Evolutionary conservation across 225 moss, liverwort and hornwort genomes (phyloP), one percentile per base, ranked within the genome.

Genomic region (Rhytidiadelphus loreus): DNA sequence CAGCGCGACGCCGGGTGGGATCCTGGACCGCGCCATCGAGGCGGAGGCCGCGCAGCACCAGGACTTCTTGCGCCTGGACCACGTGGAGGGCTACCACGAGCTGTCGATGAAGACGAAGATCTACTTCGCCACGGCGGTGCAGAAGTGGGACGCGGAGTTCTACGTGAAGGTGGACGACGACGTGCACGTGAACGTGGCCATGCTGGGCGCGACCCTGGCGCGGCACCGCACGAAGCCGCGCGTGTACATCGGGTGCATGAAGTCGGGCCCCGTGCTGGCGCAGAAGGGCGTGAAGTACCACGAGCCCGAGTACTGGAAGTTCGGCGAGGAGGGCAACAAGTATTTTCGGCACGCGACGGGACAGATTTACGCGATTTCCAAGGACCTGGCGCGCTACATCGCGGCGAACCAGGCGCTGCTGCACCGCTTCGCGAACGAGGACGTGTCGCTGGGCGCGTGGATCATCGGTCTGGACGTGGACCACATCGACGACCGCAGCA

Each of bases 291-390:
- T 91, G 83, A 92, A 94, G 80, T 92, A 94, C 83, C 98, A 98
- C 81, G 98, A 98, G 92, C 98, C 98, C 37, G 98, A 98, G 88
- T 98, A 96, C 89, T 98, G 98, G 98, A 98, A 97, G 87, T 98
- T 98, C 74, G 98, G 98, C 41, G 98, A 98, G 91, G 96, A 98
- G 80, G 98, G 98, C 24, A 98, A 98, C 91, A 97, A 97, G 89
- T 98, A 98, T 84, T 98, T 98, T 50, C 93, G 98, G 73, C 98
- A 98, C 89, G 98, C 98, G 68, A 98, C 98, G 18, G 98, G 98
- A 8, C 98, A 98, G 90, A 97, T 98, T 16, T 98, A 98, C 88
- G 97, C 98, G 18, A 93, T 98, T 61, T 98, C 98, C 10, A 95
- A 87, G 84, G 98, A 98, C 76, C 86, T 98, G 82, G 98, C 98